These are phyloP conservation scores for Umbilicaria muhlenbergii DNA, from an alignment of 495 filamentous ascomycete genomes.

Conservation along the genomic window DNA sequence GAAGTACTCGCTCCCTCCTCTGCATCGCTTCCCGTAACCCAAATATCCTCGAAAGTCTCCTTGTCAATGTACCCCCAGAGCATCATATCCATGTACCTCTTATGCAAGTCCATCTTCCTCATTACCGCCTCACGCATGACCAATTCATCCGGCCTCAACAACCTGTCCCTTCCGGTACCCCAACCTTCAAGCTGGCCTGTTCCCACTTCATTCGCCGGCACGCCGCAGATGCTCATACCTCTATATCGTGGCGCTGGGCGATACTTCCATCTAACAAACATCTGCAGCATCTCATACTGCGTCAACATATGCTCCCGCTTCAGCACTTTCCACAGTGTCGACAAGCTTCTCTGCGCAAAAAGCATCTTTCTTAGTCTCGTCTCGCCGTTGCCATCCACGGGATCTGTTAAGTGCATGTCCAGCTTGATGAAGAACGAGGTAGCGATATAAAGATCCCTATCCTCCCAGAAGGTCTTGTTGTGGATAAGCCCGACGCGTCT, in stretches of 20 bases:
- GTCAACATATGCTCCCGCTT: slow-evolving; percentile 22
- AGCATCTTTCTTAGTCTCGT: slow-evolving; percentile 34
- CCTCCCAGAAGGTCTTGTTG: slow-evolving; percentile 30
- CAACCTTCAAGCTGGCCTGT: slow-evolving; percentile 34
- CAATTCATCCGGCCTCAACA: slow-evolving; percentile 41
- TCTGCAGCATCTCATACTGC: slow-evolving; percentile 24
- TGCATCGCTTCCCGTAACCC: not conserved
- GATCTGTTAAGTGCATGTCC: slow-evolving; percentile 40
- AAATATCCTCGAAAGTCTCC: slow-evolving; percentile 21
- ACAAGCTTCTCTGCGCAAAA: slow-evolving; percentile 40
- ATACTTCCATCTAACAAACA: slow-evolving; percentile 26
- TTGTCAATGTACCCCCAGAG: slow-evolving; percentile 38
- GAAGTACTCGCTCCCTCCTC: not conserved
- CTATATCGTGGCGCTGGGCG: slow-evolving; percentile 3
- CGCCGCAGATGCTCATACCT: slow-evolving; percentile 23
- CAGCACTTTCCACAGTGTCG: slow-evolving; percentile 32
- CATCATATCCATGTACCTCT: slow-evolving; percentile 30
- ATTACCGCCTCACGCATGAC: slow-evolving; percentile 31
- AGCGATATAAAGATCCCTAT: slow-evolving; percentile 36
- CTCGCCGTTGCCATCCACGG: slow-evolving; percentile 22
- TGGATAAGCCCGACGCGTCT: slow-evolving; percentile 32
- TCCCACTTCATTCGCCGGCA: slow-evolving; percentile 32
- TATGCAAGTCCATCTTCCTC: slow-evolving; percentile 28
- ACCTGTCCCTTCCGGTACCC: slow-evolving; percentile 21
- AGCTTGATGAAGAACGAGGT: slow-evolving; percentile 47